These are phyloP conservation scores for Alternaria alternata DNA, from an alignment of 2,329 filamentous ascomycete genomes.

Conservation along the genomic window DNA sequence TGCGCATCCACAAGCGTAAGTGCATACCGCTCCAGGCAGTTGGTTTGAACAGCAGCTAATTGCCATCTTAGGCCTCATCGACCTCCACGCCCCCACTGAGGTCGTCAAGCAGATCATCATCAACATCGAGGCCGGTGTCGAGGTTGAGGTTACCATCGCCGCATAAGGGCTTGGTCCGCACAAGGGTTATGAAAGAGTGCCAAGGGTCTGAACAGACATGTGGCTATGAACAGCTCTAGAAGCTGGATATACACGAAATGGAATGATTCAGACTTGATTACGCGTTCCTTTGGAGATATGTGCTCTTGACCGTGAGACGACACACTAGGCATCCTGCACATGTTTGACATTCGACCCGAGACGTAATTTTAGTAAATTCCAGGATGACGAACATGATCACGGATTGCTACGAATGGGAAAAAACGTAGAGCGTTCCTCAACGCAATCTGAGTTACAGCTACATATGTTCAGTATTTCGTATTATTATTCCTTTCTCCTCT, in stretches of 20 bases:
- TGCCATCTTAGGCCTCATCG: slow-evolving; percentile 71
- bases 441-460: not conserved
- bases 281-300: not conserved
- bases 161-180: slow-evolving; percentile 62
- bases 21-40: not conserved
- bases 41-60: not conserved
- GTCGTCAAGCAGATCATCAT: slow-evolving; percentile 96
- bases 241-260: slow-evolving; percentile 33
- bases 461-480: not conserved
- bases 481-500: no score
- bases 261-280: slow-evolving; percentile 28
- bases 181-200: slow-evolving; percentile 20
- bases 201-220: slow-evolving; percentile 22
- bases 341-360: not conserved
- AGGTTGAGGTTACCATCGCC: slow-evolving; percentile 92
- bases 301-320: not conserved
- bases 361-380: not conserved
- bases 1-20: slow-evolving; percentile 95
- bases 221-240: slow-evolving; percentile 38
- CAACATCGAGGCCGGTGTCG: slow-evolving; percentile 93
- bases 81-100: slow-evolving; percentile 98
- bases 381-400: not conserved
- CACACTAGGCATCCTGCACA: not conserved
- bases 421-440: not conserved
- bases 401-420: not conserved